Evolutionary conservation across 768 basidiomycete genomes (phyloP), one percentile per base, ranked within the genome.

Genomic region (Lyophyllum atratum): DNA sequence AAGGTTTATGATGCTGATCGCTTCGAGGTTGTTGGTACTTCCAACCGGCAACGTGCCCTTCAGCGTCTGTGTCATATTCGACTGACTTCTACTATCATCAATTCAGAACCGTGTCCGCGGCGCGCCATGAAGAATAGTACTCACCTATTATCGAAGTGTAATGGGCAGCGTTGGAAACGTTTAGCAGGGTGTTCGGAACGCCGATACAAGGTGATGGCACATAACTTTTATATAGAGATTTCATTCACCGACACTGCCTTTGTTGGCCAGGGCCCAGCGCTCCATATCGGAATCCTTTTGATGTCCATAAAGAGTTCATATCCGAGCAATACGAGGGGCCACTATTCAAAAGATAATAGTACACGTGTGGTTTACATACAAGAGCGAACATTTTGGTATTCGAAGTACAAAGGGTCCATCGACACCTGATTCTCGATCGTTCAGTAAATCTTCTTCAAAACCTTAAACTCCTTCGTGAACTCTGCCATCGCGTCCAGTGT

Each of bases 401-500:
- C 25, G 14, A 47, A 28, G n/a, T 29, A 47, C 46, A 47, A 47
- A 47, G 46, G 25, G 12, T 9, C 14, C 46, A 19, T 15, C 25
- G 24, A 28, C 4, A 12, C 4, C 43, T n/a, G n/a, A 17, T n/a
- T 12, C 24, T 15, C 25, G 11, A 28, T 59, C 17, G 12, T 37
- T 10, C 9, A 3, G 26, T 47, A 34, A 9, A 22, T 42, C 45
- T 55, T 56, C 44, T 39, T 63, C 49, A 66, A 59, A 21, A 52
- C 59, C 68, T 71, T 66, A 59, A 82, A 82, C 63, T 80, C 75
- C 58, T 66, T 70, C 37, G 73, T 78, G 61, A 88, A 87, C 65
- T 85, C 82, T 24, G 83, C 80, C 78, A 87, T 82, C 42, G 84
- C 80, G 67, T 85, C 81, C 59, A 86, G 68, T 5, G 85, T 85